Percentiles rank a stretch among this genome's conserved stretches.
These are phyloP conservation scores for Mrakia hoshinonis DNA, from an alignment of 768 basidiomycete genomes.

Conservation along the genomic window DNA sequence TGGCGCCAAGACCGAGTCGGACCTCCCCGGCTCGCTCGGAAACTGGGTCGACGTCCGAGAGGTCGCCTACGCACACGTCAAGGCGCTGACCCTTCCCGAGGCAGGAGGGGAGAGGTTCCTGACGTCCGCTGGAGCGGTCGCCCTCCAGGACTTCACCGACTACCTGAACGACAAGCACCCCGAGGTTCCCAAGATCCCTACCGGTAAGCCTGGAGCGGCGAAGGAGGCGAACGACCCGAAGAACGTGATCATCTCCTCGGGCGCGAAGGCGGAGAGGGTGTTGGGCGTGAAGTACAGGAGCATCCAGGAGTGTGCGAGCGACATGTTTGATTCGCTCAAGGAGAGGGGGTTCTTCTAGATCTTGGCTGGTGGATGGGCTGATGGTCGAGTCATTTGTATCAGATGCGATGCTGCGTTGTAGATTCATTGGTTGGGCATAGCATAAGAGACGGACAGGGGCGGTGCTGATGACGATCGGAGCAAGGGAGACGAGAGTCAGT, in stretches of 20 bases:
- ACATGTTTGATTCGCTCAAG: conserved; percentile 23
- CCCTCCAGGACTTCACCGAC: conserved; percentile 18
- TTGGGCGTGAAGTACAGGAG: conserved; percentile 22
- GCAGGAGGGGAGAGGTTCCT: conserved; percentile 57
- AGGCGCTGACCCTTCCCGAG: conserved; percentile 48
- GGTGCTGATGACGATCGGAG: too few species aligned
- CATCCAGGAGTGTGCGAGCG: conserved; percentile 19
- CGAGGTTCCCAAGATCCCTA: conserved; percentile 1
- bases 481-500: too few species aligned
- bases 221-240: conserved; percentile 13
- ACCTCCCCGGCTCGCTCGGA: conserved; percentile 25
- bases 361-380: too few species aligned
- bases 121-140: conserved; percentile 34
- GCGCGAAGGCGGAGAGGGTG: conserved; percentile 17
- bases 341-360: conserved; percentile 15
- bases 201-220: conserved; percentile 9
- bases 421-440: too few species aligned
- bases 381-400: too few species aligned
- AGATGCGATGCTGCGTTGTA: too few species aligned
- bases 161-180: conserved; percentile 5
- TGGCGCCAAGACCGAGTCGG: conserved; percentile 30
- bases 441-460: too few species aligned
- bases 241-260: conserved; percentile 6
- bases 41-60: conserved; percentile 43
- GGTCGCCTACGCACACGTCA: conserved; percentile 50